Conservation (phyloP, 2,329 filamentous ascomycete genomes). For the Colletotrichum trifolii region DNA sequence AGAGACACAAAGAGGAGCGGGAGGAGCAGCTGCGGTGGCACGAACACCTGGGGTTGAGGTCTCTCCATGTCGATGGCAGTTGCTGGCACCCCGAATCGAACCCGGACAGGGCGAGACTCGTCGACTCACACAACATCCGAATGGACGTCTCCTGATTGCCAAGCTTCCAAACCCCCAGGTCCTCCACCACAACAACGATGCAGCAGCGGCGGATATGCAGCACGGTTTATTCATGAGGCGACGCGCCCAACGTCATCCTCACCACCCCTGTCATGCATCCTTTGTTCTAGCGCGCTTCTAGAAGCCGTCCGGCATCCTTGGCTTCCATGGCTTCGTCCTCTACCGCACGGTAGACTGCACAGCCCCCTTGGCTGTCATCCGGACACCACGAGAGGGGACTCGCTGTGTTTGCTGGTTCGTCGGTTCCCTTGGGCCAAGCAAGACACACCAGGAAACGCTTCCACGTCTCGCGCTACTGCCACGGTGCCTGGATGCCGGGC, state of each 20-base stretch:
- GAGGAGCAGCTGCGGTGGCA: too few species aligned
- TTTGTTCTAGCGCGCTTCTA: constrained; percentile 37
- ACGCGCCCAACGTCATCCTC: constrained; percentile 10
- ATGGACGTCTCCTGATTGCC: too few species aligned
- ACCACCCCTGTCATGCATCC: constrained; percentile 19
- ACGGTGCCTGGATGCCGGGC: too few species aligned
- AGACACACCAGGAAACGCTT: not conserved
- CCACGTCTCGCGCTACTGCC: too few species aligned
- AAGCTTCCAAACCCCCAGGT: too few species aligned
- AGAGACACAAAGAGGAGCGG: too few species aligned
- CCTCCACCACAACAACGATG: too few species aligned
- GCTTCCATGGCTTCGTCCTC: constrained; percentile 12
- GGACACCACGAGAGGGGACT: not conserved
- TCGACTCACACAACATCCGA: not conserved
- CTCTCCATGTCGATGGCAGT: too few species aligned
- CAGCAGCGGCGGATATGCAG: too few species aligned
- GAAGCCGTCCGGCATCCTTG: constrained; percentile 23
- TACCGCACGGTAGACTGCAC: not conserved
- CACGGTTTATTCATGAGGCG: too few species aligned
- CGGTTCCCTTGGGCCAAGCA: not conserved
- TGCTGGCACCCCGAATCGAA: not conserved
- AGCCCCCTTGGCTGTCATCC: constrained; percentile 1
- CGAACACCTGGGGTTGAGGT: too few species aligned
- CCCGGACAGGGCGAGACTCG: constrained; percentile 20
- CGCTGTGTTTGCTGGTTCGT: too few species aligned